Conservation (phyloP, 352 stramenopile genomes). For the Hyaloperonospora brassicae region DNA sequence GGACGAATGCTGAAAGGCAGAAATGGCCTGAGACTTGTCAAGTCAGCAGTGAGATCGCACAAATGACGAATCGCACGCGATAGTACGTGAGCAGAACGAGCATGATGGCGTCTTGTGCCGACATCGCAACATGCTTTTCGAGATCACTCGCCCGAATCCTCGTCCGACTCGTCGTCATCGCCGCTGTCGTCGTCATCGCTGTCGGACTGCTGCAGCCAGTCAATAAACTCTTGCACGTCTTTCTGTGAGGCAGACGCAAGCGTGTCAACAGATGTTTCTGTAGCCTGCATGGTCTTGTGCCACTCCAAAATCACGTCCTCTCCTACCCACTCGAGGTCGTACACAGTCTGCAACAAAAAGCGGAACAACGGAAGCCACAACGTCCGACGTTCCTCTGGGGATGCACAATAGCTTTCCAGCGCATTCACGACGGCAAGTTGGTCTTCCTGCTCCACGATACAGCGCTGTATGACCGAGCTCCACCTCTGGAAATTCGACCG, state of each 20-base stretch:
- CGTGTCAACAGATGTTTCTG: constrained; percentile 8
- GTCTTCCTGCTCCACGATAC: constrained; percentile 79
- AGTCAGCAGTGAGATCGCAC: too few relatives aligned
- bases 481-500: constrained; percentile 86
- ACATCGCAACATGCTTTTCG: too few relatives aligned
- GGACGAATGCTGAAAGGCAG: too few relatives aligned
- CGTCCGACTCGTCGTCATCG: constrained; percentile 23
- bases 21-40: too few relatives aligned
- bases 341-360: constrained; percentile 90
- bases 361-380: constrained; percentile 83
- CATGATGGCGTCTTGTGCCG: too few relatives aligned
- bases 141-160: neutral
- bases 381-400: constrained; percentile 33
- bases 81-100: too few relatives aligned
- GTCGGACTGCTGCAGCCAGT: constrained; percentile 84
- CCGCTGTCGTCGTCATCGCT: constrained; percentile 50
- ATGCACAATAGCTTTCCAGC: constrained; percentile 49
- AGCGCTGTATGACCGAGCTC: constrained; percentile 85
- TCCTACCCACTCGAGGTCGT: constrained; percentile 89
- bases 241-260: constrained; percentile 41
- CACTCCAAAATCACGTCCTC: constrained; percentile 91
- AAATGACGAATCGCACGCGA: too few relatives aligned
- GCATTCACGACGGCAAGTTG: constrained; percentile 48
- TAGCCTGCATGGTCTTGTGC: constrained; percentile 37
- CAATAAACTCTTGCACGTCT: constrained; percentile 89